Evolutionary conservation across 805 yeast genomes (phyloP).

Genomic region (Lipomyces mesembrius): DNA sequence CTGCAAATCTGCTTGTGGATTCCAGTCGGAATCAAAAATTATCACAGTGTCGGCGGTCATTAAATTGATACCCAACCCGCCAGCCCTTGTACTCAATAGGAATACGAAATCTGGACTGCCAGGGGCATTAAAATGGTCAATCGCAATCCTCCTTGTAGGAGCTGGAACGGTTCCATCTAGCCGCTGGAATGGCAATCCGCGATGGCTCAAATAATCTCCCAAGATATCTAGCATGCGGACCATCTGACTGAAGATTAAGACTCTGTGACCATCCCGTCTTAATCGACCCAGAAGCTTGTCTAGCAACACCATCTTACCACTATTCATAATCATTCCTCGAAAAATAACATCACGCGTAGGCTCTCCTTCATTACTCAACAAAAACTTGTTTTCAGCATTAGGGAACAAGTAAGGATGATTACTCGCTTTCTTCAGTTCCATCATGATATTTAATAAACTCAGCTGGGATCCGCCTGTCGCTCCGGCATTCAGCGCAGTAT

Average conservation of each 20-base stretch:
- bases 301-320: slow-evolving; percentile 96
- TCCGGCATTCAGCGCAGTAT: slow-evolving; percentile 88
- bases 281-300: slow-evolving; percentile 86
- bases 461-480: slow-evolving; percentile 74
- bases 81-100: slow-evolving; percentile 92
- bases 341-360: slow-evolving; percentile 73
- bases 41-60: slow-evolving; percentile 99
- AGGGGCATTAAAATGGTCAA: slow-evolving; percentile 95
- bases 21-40: slow-evolving; percentile 98
- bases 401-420: slow-evolving; percentile 97
- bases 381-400: slow-evolving; percentile 82
- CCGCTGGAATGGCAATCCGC: slow-evolving; percentile 87
- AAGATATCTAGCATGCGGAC: slow-evolving; percentile 93
- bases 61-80: slow-evolving; percentile 96
- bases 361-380: slow-evolving; percentile 62
- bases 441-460: slow-evolving; percentile 87
- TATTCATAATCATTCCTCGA: slow-evolving; percentile 93
- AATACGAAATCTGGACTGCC: slow-evolving; percentile 91
- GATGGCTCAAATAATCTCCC: slow-evolving; percentile 87
- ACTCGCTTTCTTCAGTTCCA: slow-evolving; percentile 93
- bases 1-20: slow-evolving; percentile 98
- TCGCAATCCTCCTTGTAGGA: slow-evolving; percentile 87
- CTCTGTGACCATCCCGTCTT: slow-evolving; percentile 93
- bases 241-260: slow-evolving; percentile 94
- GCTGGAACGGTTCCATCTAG: slow-evolving; percentile 97